phyloP scores from a whole-genome alignment of 495 filamentous ascomycete species.

The Trichoderma orchidacearum region DNA sequence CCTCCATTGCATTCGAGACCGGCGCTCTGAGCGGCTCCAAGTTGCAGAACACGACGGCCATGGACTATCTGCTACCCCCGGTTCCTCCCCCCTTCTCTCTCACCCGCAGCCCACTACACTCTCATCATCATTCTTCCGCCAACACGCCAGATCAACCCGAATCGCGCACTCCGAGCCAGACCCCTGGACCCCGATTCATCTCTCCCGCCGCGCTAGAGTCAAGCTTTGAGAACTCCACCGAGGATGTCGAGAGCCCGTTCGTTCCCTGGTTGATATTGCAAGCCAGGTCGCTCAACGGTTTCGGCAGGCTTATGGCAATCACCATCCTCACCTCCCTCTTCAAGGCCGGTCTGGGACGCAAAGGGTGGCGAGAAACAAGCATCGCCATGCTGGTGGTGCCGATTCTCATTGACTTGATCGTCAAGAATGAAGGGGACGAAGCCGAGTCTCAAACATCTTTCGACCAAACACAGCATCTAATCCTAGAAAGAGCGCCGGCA shows the following conservation, averaged over 20 bases:
- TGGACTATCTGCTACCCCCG: slow-evolving; percentile 47
- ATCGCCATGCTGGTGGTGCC: slow-evolving; percentile 60
- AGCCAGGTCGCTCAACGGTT: slow-evolving; percentile 45
- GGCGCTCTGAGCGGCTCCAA: neutral
- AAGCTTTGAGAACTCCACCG: slow-evolving; percentile 1
- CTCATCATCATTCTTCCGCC: neutral
- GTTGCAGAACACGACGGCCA: slow-evolving; percentile 12
- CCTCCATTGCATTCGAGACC: slow-evolving; percentile 15
- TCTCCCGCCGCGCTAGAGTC: neutral
- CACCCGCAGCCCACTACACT: slow-evolving; percentile 4
- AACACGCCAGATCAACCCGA: slow-evolving; percentile 3
- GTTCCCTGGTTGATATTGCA: slow-evolving; percentile 72
- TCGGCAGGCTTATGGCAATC: slow-evolving; percentile 64
- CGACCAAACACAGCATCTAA: slow-evolving; percentile 23
- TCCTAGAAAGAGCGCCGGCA: slow-evolving; percentile 58
- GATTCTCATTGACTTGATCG: slow-evolving; percentile 55
- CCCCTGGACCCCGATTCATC: neutral
- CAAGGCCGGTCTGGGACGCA: slow-evolving; percentile 51
- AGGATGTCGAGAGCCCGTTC: slow-evolving; percentile 61
- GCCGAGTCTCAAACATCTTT: slow-evolving; percentile 17
- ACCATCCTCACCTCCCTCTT: slow-evolving; percentile 66
- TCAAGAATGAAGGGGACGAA: slow-evolving; percentile 36
- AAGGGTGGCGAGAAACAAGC: slow-evolving; percentile 40
- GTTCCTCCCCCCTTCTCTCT: slow-evolving; percentile 12
- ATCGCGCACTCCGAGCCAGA: slow-evolving; percentile 8